Conservation (phyloP, 2,329 filamentous ascomycete genomes). For the Fusarium subglutinans region DNA sequence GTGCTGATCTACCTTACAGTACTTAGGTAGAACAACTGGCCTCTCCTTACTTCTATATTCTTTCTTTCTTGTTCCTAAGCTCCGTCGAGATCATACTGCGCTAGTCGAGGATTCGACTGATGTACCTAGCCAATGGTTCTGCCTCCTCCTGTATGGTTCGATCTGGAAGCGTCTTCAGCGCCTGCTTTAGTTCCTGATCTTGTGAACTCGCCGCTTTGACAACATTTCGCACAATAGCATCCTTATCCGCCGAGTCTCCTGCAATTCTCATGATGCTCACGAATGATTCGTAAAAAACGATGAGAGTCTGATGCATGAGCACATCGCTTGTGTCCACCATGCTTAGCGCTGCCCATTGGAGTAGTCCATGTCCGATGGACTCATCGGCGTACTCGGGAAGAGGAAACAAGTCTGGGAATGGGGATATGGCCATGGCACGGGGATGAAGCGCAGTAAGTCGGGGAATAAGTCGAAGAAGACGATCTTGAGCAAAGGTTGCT, state of each 20-base stretch:
- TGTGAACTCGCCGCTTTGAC: conserved; percentile 52
- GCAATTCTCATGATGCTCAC: conserved; percentile 58
- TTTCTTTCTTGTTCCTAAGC: not conserved
- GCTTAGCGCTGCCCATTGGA: conserved; percentile 60
- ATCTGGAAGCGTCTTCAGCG: conserved; percentile 56
- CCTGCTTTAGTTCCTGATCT: conserved; percentile 51
- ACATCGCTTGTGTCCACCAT: conserved; percentile 62
- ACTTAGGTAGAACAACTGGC: not conserved
- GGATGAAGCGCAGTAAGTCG: conserved; percentile 60
- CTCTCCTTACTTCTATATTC: not conserved
- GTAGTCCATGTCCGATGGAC: conserved; percentile 50
- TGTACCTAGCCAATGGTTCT: conserved; percentile 57
- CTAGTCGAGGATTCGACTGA: conserved; percentile 50
- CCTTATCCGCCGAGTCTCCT: conserved; percentile 47
- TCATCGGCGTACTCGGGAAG: conserved; percentile 25
- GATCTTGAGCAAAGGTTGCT: conserved; percentile 61
- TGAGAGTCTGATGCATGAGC: conserved; percentile 60
- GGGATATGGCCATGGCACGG: conserved; percentile 49
- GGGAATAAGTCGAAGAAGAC: conserved; percentile 61
- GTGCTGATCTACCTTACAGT: not conserved
- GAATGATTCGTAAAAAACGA: conserved; percentile 64
- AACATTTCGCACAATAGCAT: conserved; percentile 50
- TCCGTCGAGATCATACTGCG: no score
- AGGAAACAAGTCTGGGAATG: conserved; percentile 42
- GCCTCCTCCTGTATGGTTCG: conserved; percentile 62